These are phyloP conservation scores for Saccharomyces hybrid DNA, from an alignment of 1,139 yeast species.

Conservation along the genomic window DNA sequence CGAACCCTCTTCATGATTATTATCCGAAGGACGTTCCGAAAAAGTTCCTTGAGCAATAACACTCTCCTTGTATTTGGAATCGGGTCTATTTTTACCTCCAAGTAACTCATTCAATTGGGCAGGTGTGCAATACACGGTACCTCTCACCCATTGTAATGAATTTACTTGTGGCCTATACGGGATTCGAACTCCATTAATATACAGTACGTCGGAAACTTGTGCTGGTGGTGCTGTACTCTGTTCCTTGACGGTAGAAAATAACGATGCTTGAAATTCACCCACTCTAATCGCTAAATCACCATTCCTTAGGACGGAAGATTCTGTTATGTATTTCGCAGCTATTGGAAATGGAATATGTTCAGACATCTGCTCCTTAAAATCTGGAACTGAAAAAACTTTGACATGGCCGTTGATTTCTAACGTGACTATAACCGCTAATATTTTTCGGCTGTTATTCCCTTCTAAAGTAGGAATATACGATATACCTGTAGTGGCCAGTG, in stretches of 20 bases:
- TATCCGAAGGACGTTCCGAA: slow-evolving; percentile 26
- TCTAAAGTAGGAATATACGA: slow-evolving; percentile 35
- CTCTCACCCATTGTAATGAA: slow-evolving; percentile 82
- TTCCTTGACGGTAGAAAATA: slow-evolving; percentile 42
- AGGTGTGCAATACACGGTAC: slow-evolving; percentile 51
- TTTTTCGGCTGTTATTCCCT: slow-evolving; percentile 27
- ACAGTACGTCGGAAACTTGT: slow-evolving; percentile 41
- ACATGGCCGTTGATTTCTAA: slow-evolving; percentile 39
- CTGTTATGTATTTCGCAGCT: slow-evolving; percentile 36
- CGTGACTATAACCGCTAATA: slow-evolving; percentile 38
- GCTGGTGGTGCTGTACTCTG: slow-evolving; percentile 22
- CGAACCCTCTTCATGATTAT: not conserved
- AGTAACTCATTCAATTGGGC: slow-evolving; percentile 53
- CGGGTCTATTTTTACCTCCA: slow-evolving; percentile 53
- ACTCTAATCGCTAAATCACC: slow-evolving; percentile 69
- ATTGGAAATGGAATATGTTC: slow-evolving; percentile 37
- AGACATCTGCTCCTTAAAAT: slow-evolving; percentile 42
- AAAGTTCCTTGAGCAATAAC: slow-evolving; percentile 49
- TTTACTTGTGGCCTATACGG: slow-evolving; percentile 79
- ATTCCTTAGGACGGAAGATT: slow-evolving; percentile 48
- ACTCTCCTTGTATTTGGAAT: slow-evolving; percentile 49
- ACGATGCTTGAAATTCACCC: slow-evolving; percentile 48
- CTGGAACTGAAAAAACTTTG: slow-evolving; percentile 44
- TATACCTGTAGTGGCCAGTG: slow-evolving; percentile 55
- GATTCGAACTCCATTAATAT: slow-evolving; percentile 51